phyloP scores from a whole-genome alignment of 73 alveolate species.

The Diophrys sp. region DNA sequence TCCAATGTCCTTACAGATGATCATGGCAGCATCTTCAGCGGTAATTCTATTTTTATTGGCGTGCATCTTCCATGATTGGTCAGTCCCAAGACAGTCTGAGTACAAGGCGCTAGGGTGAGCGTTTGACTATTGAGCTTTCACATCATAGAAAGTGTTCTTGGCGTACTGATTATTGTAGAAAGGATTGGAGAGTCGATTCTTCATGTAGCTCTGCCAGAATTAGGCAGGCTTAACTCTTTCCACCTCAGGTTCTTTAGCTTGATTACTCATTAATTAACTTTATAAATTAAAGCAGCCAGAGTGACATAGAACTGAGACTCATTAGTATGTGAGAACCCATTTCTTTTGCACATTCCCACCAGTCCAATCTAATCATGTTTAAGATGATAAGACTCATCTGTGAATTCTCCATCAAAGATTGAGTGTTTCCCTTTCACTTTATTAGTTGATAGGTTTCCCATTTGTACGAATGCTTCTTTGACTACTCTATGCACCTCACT shows the following conservation, averaged over 20 bases:
- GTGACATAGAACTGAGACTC: constrained; percentile 79
- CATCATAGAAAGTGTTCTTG: constrained; percentile 37
- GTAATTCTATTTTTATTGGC: constrained; percentile 41
- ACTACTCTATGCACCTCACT: constrained; percentile 74
- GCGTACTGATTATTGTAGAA: constrained; percentile 22
- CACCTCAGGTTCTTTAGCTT: too few relatives aligned
- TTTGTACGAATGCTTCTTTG: constrained; percentile 74
- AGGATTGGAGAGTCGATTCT: too few relatives aligned
- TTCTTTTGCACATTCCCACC: constrained; percentile 77
- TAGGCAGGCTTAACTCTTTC: too few relatives aligned
- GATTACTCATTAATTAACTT: too few relatives aligned
- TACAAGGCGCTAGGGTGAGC: constrained; percentile 50
- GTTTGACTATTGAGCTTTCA: constrained; percentile 34
- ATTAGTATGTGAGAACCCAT: constrained; percentile 65
- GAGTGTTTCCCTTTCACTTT: constrained; percentile 13
- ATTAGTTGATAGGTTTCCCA: constrained; percentile 57
- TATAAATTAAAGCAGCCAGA: too few relatives aligned
- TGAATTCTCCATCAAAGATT: constrained; percentile 67
- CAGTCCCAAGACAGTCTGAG: constrained; percentile 38
- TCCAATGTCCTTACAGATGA: constrained; percentile 54
- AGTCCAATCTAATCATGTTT: constrained; percentile 76
- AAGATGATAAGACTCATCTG: constrained; percentile 71
- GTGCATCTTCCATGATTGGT: constrained; percentile 32
- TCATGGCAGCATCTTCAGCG: constrained; percentile 59
- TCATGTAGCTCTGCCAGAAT: too few relatives aligned